These are phyloP conservation scores for Copromyces sp. DNA, from an alignment of 495 filamentous ascomycete species.

Conservation along the genomic window DNA sequence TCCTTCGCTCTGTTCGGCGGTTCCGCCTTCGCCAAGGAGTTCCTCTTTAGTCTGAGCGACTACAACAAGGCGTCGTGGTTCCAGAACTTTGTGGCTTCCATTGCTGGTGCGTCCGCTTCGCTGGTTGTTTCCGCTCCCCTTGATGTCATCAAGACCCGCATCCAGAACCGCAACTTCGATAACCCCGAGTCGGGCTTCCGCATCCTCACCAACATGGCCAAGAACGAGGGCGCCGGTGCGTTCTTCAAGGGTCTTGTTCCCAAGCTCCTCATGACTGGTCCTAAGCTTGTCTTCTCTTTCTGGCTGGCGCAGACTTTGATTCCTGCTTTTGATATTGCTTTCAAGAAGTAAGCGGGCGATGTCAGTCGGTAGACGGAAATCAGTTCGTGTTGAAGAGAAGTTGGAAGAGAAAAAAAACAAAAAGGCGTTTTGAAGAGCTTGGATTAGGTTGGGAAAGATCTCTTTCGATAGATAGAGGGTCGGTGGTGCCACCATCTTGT, in stretches of 20 bases:
- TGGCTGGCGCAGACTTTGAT: conserved; percentile 96
- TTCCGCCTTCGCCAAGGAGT: conserved; percentile 96
- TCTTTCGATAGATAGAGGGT: background rate
- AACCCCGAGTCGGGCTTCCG: conserved; percentile 88
- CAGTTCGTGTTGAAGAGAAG: too few relatives aligned
- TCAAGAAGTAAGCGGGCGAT: background rate
- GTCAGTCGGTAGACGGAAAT: background rate
- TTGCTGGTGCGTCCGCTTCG: conserved; percentile 85
- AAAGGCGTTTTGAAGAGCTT: background rate
- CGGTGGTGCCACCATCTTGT: background rate
- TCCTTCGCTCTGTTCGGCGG: conserved; percentile 98
- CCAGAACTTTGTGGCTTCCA: conserved; percentile 96
- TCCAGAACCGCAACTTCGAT: conserved; percentile 99
- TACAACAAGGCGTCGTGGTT: conserved; percentile 92
- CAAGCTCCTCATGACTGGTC: conserved; percentile 96
- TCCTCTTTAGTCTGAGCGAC: conserved; percentile 73
- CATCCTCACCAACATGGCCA: conserved; percentile 80
- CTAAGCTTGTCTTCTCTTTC: conserved; percentile 98
- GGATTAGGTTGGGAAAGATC: background rate
- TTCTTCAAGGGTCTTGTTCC: conserved; percentile 98
- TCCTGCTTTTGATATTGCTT: conserved; percentile 40
- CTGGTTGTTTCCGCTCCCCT: conserved; percentile 89
- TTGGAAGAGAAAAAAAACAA: background rate
- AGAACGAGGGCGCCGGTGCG: conserved; percentile 68
- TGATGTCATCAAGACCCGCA: conserved; percentile 98